Percentiles rank a stretch among this genome's conserved stretches.
These are phyloP conservation scores for Fraxinus xanthoxyloides DNA, from an alignment of 305 asterid genomes.

Conservation along the genomic window DNA sequence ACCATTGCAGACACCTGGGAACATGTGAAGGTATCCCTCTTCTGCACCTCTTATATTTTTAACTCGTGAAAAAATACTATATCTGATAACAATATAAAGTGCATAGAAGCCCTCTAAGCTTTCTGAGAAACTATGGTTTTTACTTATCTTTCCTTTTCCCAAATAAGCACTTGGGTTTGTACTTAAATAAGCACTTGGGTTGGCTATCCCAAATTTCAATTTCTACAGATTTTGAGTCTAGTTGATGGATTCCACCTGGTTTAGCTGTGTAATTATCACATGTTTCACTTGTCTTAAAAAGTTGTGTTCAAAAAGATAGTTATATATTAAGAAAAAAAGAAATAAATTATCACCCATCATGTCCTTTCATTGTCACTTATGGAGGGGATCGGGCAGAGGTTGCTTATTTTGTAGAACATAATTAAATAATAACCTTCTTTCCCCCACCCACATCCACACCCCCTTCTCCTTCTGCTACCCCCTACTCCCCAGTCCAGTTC, in stretches of 20 bases:
- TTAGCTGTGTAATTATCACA: neutral
- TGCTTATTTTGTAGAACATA: too few relatives aligned
- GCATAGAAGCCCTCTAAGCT: neutral
- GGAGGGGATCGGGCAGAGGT: neutral
- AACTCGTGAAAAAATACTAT: neutral
- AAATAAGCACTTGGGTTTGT: neutral
- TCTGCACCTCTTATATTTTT: neutral
- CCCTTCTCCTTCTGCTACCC: too few relatives aligned
- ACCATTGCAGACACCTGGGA: conserved; percentile 86
- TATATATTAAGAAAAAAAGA: neutral
- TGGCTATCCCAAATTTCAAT: neutral
- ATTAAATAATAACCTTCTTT: too few relatives aligned
- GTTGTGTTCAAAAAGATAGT: neutral
- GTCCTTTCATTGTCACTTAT: neutral
- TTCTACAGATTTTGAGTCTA: neutral
- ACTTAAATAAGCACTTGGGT: neutral
- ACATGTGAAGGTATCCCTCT: conserved; percentile 68
- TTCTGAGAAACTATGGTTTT: neutral
- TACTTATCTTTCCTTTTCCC: neutral
- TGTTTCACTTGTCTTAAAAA: neutral
- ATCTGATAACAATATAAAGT: neutral
- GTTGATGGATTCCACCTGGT: neutral
- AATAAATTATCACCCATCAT: neutral
- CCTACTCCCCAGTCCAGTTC: too few relatives aligned
- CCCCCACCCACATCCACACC: too few relatives aligned